Conservation (phyloP, 2,329 filamentous ascomycete genomes). For the Sphaerostilbella broomeana region DNA sequence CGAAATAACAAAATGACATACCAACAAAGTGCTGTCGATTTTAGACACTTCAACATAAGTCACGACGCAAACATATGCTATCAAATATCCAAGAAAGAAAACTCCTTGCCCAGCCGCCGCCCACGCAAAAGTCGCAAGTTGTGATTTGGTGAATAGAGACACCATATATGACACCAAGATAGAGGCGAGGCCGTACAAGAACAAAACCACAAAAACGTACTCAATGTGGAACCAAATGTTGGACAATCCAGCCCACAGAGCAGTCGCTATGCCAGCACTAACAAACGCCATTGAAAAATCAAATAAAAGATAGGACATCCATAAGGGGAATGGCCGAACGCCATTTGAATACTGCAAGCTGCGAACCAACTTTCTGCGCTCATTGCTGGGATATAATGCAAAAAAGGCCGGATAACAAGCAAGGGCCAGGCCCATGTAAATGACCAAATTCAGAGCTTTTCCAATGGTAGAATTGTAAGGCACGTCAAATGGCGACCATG, state of each 20-base stretch:
- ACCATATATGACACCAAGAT: constrained; percentile 73
- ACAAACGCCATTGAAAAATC: constrained; percentile 68
- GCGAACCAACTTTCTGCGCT: constrained; percentile 71
- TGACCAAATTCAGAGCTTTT: constrained; percentile 67
- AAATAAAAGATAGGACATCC: constrained; percentile 75
- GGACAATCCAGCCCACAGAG: constrained; percentile 61
- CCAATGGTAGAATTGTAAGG: constrained; percentile 65
- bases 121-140: constrained; percentile 79
- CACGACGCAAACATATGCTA: constrained; percentile 64
- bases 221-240: constrained; percentile 69
- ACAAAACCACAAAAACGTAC: constrained; percentile 75
- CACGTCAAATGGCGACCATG: constrained; percentile 68
- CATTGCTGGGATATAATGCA: constrained; percentile 79
- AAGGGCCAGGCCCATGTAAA: constrained; percentile 77
- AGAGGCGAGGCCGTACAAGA: constrained; percentile 73
- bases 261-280: constrained; percentile 58
- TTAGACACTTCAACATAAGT: constrained; percentile 66
- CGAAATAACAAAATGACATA: constrained; percentile 70
- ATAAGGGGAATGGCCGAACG: constrained; percentile 72
- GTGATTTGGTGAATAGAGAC: constrained; percentile 71
- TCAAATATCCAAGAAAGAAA: constrained; percentile 63
- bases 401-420: constrained; percentile 80
- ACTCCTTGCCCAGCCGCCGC: constrained; percentile 70
- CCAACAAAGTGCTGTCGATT: constrained; percentile 59
- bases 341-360: constrained; percentile 89